A percentile compares a stretch with the other conserved stretches of the same genome.
Evolutionary conservation across 495 filamentous ascomycete species (phyloP).

Genomic region (Durotheca rogersii): DNA sequence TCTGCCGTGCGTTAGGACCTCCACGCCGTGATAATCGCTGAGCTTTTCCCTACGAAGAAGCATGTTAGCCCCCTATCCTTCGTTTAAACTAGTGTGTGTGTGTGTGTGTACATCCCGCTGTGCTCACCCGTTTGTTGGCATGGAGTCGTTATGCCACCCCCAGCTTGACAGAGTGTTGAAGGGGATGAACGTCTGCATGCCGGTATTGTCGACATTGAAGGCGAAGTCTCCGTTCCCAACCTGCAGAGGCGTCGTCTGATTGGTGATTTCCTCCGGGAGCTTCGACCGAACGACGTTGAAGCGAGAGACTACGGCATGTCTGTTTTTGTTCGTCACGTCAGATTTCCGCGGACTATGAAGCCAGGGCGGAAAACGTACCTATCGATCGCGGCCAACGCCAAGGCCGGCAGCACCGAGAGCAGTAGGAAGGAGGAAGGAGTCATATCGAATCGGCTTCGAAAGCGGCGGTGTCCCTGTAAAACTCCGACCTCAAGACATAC

Average conservation of each 20-base stretch:
- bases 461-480: background rate
- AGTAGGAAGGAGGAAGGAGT: background rate
- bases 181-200: slow-evolving; percentile 54
- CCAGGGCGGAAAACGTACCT: slow-evolving; percentile 1
- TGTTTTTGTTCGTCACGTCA: slow-evolving; percentile 6
- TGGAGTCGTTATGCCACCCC: slow-evolving; percentile 47
- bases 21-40: slow-evolving; percentile 31
- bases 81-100: too few species aligned
- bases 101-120: too few species aligned
- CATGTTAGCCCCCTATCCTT: background rate
- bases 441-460: slow-evolving; percentile 4
- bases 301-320: slow-evolving; percentile 19
- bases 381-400: slow-evolving; percentile 15
- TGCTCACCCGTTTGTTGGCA: slow-evolving; percentile 33
- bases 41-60: slow-evolving; percentile 16
- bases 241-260: slow-evolving; percentile 49
- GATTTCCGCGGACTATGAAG: background rate
- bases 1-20: slow-evolving; percentile 41
- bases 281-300: slow-evolving; percentile 18
- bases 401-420: slow-evolving; percentile 4
- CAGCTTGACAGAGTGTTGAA: slow-evolving; percentile 50
- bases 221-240: slow-evolving; percentile 57
- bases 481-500: background rate
- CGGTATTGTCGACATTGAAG: slow-evolving; percentile 54
- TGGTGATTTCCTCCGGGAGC: slow-evolving; percentile 20